Conservation (phyloP, 2,329 filamentous ascomycete species). For the Arthroderma sp. region DNA sequence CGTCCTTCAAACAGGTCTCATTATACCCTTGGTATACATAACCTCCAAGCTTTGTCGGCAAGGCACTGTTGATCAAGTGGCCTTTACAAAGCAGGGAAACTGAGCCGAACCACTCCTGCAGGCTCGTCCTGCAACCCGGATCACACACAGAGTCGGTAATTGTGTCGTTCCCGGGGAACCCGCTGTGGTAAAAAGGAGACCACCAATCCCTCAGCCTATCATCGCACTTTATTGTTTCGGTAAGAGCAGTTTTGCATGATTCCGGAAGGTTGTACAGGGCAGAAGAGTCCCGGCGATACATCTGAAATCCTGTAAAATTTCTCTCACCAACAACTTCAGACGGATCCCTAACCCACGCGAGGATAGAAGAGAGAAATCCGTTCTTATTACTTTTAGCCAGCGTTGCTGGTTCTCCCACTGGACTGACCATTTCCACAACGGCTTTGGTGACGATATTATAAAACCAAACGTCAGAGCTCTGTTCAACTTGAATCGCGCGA, state of each 20-base stretch:
- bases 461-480: constrained; percentile 6
- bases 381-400: constrained; percentile 11
- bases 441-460: constrained; percentile 11
- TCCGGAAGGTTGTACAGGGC: background rate
- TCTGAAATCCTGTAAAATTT: background rate
- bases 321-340: constrained; percentile 7
- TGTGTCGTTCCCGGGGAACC: constrained; percentile 7
- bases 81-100: constrained; percentile 5
- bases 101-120: constrained; percentile 8
- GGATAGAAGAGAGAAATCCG: constrained; percentile 13
- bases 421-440: constrained; percentile 10
- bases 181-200: background rate
- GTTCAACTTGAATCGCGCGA: background rate
- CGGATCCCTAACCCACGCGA: constrained; percentile 12
- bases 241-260: background rate
- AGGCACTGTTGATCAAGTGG: background rate
- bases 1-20: constrained; percentile 11
- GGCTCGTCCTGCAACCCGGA: constrained; percentile 5
- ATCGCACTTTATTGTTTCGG: background rate
- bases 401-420: constrained; percentile 9
- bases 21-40: constrained; percentile 11
- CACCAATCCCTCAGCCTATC: background rate
- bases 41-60: constrained; percentile 6
- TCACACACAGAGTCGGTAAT: constrained; percentile 11
- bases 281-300: background rate